A percentile compares a stretch with the other conserved stretches of the same genome.
These are phyloP conservation scores for Aspergillus phoenicis DNA, from an alignment of 2,329 filamentous ascomycete genomes.

Conservation along the genomic window DNA sequence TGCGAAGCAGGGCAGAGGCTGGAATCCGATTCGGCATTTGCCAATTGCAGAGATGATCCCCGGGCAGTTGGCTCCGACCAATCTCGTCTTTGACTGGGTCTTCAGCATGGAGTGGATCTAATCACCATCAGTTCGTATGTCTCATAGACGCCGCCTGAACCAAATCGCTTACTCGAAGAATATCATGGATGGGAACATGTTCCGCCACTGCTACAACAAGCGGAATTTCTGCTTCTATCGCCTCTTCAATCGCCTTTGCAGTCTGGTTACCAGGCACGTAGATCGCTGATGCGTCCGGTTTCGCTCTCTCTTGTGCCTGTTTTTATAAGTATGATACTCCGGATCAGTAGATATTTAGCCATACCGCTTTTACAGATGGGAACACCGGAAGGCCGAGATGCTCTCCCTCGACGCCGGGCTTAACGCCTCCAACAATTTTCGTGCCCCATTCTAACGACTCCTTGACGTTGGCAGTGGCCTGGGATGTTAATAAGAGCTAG, in stretches of 20 bases:
- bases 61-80: conserved; percentile 80
- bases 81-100: conserved; percentile 69
- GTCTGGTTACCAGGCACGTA: conserved; percentile 78
- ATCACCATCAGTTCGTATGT: conserved; percentile 2
- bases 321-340: not conserved
- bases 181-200: conserved; percentile 76
- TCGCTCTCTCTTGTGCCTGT: conserved; percentile 68
- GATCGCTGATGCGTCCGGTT: conserved; percentile 76
- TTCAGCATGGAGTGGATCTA: conserved; percentile 70
- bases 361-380: conserved; percentile 64
- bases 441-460: conserved; percentile 78
- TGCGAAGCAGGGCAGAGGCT: conserved; percentile 72
- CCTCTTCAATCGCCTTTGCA: conserved; percentile 73
- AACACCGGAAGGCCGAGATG: conserved; percentile 74
- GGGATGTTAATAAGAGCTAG: conserved; percentile 33
- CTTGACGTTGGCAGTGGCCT: conserved; percentile 72
- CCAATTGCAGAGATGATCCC: conserved; percentile 76
- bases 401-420: conserved; percentile 68
- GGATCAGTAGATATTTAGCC: no score
- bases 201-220: conserved; percentile 79
- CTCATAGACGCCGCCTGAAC: not conserved
- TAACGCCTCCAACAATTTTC: conserved; percentile 77
- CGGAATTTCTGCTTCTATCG: conserved; percentile 76
- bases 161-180: conserved; percentile 61
- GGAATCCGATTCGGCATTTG: conserved; percentile 73